phyloP scores from a whole-genome alignment of 352 stramenopile genomes.

The Phytophthora rubi region DNA sequence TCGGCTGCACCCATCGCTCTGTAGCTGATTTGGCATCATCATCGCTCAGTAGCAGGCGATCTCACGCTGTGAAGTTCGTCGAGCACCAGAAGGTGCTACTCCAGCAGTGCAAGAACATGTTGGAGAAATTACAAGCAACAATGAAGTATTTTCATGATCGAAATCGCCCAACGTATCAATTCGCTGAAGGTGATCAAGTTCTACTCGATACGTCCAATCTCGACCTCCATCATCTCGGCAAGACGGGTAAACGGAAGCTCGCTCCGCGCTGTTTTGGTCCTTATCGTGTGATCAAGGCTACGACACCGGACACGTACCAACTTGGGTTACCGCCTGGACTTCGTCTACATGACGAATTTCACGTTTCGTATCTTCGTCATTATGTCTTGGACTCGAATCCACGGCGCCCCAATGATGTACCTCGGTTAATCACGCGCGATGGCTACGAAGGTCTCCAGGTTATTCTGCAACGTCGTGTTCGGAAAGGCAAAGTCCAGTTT shows the following conservation, averaged over 20 bases:
- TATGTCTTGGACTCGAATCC: conserved; percentile 25
- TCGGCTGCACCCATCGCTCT: conserved; percentile 15
- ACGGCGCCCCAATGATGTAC: conserved; percentile 1
- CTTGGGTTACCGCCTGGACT: conserved; percentile 2
- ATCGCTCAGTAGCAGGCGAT: neutral
- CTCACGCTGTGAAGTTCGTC: neutral
- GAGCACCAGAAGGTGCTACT: conserved; percentile 8
- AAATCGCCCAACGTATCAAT: conserved; percentile 1
- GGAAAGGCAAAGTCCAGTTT: neutral
- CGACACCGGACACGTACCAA: conserved; percentile 6
- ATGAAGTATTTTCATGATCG: conserved; percentile 13
- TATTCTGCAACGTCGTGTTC: neutral
- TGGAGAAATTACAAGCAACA: neutral
- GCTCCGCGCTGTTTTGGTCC: neutral
- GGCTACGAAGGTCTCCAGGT: neutral
- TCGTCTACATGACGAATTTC: conserved; percentile 4
- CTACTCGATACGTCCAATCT: conserved; percentile 2
- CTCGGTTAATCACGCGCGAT: neutral
- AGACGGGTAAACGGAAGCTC: neutral
- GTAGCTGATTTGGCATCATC: conserved; percentile 5
- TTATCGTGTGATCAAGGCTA: conserved; percentile 1
- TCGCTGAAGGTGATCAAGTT: conserved; percentile 7
- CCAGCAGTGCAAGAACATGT: neutral
- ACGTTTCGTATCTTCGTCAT: neutral
- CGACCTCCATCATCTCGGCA: conserved; percentile 3